Percentiles rank a stretch among this genome's conserved stretches.
Evolutionary conservation across 169 alveolate species (phyloP).

Genomic region (Plasmodium sp.): DNA sequence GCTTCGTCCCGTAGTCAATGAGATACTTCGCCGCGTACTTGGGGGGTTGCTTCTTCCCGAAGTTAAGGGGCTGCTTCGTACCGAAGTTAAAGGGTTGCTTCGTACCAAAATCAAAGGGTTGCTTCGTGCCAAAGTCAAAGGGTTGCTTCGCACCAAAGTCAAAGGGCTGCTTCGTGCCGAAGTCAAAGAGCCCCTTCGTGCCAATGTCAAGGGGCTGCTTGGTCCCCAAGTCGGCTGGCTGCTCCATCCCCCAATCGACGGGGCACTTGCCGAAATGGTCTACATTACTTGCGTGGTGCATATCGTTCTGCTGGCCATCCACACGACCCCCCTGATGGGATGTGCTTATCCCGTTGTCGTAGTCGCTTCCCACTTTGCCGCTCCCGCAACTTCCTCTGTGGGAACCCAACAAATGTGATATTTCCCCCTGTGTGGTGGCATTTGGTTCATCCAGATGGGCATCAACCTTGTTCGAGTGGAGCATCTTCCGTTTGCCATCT

Average conservation of each 20-base stretch:
- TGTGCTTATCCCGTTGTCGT: neutral
- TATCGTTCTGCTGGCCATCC: neutral
- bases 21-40: neutral
- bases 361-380: neutral
- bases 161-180: neutral
- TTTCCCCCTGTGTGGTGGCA: neutral
- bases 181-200: neutral
- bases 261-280: neutral
- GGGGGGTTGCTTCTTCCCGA: neutral
- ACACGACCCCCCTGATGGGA: neutral
- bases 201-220: neutral
- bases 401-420: neutral
- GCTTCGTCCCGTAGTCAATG: neutral
- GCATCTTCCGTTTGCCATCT: neutral
- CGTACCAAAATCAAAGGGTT: neutral
- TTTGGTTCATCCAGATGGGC: neutral
- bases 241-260: neutral
- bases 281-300: neutral
- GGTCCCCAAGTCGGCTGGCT: too few species aligned
- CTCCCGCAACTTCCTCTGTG: neutral
- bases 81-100: neutral
- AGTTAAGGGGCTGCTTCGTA: neutral
- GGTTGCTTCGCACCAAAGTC: neutral
- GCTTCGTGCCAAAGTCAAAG: neutral
- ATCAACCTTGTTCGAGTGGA: neutral